phyloP scores from a whole-genome alignment of 2,329 filamentous ascomycete species.

The Beauveria caledonica region DNA sequence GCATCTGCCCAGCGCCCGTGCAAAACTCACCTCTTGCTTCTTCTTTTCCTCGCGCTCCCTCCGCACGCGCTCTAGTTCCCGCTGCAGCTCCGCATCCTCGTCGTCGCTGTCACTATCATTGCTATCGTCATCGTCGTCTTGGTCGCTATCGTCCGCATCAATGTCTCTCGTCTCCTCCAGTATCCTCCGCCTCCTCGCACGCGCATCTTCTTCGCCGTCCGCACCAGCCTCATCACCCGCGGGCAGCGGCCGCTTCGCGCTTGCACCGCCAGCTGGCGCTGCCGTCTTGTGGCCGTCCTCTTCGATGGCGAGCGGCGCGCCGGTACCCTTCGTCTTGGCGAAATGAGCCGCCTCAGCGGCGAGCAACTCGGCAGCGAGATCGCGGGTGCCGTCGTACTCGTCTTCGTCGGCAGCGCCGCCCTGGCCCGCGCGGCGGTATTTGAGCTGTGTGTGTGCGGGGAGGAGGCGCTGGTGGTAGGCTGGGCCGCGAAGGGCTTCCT shows the following conservation, averaged over 20 bases:
- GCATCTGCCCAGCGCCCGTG: not conserved
- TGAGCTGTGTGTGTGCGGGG: constrained; percentile 87
- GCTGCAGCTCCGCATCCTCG: constrained; percentile 69
- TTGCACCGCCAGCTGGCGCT: constrained; percentile 23
- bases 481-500: constrained; percentile 86
- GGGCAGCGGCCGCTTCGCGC: constrained; percentile 50
- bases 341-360: constrained; percentile 82
- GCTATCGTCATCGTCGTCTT: constrained; percentile 46
- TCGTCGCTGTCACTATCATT: constrained; percentile 42
- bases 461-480: constrained; percentile 95
- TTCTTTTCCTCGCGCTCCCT: constrained; percentile 50
- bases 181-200: constrained; percentile 77
- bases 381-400: constrained; percentile 62
- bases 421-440: constrained; percentile 80
- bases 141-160: constrained; percentile 61
- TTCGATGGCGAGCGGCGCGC: constrained; percentile 36
- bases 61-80: constrained; percentile 91
- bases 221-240: constrained; percentile 12
- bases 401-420: constrained; percentile 71
- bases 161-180: constrained; percentile 82
- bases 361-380: constrained; percentile 83
- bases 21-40: constrained; percentile 26
- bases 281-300: constrained; percentile 34
- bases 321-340: constrained; percentile 68
- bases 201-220: constrained; percentile 54